A percentile compares a stretch with the other conserved stretches of the same genome.
Evolutionary conservation across 1,139 yeast species (phyloP).

Genomic region (Candida neerlandica): DNA sequence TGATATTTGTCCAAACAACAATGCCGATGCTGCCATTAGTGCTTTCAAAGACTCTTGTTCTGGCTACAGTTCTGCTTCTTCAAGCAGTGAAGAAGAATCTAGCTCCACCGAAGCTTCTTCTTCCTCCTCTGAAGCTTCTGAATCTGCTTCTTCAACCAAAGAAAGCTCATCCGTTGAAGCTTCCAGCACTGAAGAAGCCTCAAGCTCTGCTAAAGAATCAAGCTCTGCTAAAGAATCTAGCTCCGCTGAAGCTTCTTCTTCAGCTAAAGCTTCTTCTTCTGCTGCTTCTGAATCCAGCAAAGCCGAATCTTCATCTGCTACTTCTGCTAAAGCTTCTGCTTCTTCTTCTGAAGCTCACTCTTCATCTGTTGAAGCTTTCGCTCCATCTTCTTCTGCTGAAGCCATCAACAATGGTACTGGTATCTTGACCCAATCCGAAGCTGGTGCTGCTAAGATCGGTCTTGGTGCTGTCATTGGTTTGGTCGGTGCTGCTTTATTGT

Average conservation of each 20-base stretch:
- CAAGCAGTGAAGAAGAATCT: conserved; percentile 26
- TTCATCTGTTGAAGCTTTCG: neutral
- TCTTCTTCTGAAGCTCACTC: conserved; percentile 12
- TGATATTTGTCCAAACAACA: conserved; percentile 64
- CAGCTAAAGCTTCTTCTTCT: conserved; percentile 11
- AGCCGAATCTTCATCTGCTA: neutral
- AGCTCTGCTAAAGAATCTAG: conserved; percentile 10
- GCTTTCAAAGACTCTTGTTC: conserved; percentile 60
- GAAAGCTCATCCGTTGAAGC: conserved; percentile 23
- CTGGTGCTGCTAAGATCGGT: conserved; percentile 40
- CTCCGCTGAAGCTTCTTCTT: conserved; percentile 7
- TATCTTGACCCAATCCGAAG: conserved; percentile 7
- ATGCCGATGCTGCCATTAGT: conserved; percentile 55
- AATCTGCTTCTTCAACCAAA: conserved; percentile 23
- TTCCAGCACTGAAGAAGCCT: conserved; percentile 20
- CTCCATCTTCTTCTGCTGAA: conserved; percentile 17
- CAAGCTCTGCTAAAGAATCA: conserved; percentile 15
- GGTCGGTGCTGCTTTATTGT: conserved; percentile 52
- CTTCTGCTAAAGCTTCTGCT: conserved; percentile 19
- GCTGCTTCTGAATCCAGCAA: conserved; percentile 8
- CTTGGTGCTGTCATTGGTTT: conserved; percentile 51
- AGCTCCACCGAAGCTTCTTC: conserved; percentile 26
- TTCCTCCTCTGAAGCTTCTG: conserved; percentile 28
- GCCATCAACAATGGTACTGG: conserved; percentile 18
- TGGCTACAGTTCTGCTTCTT: conserved; percentile 29